Percentiles rank a stretch among this genome's conserved stretches.
Evolutionary conservation across 106 monocot genomes (phyloP).

Genomic region (Dendrobium chrysotoxum): DNA sequence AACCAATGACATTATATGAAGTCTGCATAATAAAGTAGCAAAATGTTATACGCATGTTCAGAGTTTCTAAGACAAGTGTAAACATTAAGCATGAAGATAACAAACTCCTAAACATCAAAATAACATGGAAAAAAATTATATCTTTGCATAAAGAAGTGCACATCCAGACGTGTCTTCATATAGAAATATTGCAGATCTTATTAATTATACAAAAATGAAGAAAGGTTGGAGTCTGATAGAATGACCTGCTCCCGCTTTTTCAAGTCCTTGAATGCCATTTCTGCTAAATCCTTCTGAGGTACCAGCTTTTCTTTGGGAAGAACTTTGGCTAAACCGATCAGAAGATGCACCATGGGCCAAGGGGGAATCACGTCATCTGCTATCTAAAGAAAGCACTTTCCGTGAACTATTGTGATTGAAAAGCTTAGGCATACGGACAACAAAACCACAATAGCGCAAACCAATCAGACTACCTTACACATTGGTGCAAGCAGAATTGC

Average conservation of each 20-base stretch:
- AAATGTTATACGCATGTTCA: not conserved
- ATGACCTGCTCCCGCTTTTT: constrained; percentile 70
- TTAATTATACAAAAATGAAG: not conserved
- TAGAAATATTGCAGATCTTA: not conserved
- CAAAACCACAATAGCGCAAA: not conserved
- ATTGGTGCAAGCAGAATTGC: constrained; percentile 78
- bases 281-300: constrained; percentile 74
- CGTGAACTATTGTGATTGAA: not conserved
- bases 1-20: constrained; percentile 69
- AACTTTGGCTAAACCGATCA: constrained; percentile 52
- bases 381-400: constrained; percentile 31
- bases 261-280: constrained; percentile 75
- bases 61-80: not conserved
- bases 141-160: not conserved
- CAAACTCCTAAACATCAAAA: too few species aligned
- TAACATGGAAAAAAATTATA: too few species aligned
- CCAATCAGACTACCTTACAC: constrained; percentile 57
- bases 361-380: constrained; percentile 78
- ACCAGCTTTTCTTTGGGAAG: constrained; percentile 74
- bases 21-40: constrained; percentile 28
- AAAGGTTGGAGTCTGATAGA: not conserved
- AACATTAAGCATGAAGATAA: too few species aligned
- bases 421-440: not conserved
- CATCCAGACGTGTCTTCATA: not conserved
- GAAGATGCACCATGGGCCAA: constrained; percentile 57